These are phyloP conservation scores for Thielaviopsis punctulata DNA, from an alignment of 2,329 filamentous ascomycete genomes.

Conservation along the genomic window DNA sequence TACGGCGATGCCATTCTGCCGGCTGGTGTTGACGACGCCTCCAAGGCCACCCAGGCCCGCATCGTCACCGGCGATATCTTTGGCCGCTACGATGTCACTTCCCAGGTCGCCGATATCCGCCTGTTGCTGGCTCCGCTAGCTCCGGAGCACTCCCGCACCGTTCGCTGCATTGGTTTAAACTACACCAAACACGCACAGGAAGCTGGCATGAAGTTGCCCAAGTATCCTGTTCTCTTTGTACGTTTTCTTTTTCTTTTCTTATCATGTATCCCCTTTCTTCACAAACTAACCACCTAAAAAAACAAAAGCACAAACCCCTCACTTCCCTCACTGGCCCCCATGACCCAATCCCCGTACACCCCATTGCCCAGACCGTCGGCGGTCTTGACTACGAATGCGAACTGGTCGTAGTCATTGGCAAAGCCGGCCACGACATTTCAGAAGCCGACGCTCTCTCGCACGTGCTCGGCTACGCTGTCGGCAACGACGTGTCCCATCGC, in stretches of 20 bases:
- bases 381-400: conserved; percentile 69
- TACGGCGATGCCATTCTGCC: conserved; percentile 61
- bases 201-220: conserved; percentile 45
- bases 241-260: not conserved
- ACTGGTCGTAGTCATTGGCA: conserved; percentile 56
- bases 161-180: conserved; percentile 54
- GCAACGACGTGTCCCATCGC: conserved; percentile 66
- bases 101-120: conserved; percentile 37
- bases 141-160: conserved; percentile 43
- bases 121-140: conserved; percentile 47
- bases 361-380: conserved; percentile 45
- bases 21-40: conserved; percentile 38
- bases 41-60: conserved; percentile 40
- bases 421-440: conserved; percentile 44
- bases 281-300: not conserved
- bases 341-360: conserved; percentile 48
- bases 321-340: conserved; percentile 47
- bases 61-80: conserved; percentile 51
- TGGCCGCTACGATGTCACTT: conserved; percentile 44
- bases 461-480: conserved; percentile 57
- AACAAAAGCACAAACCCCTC: conserved; percentile 52
- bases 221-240: conserved; percentile 52
- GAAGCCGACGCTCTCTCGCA: conserved; percentile 51
- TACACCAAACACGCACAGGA: conserved; percentile 57
- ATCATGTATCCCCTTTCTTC: not conserved